Conservation (phyloP, 2,329 filamentous ascomycete genomes). For the Fusarium sp. region DNA sequence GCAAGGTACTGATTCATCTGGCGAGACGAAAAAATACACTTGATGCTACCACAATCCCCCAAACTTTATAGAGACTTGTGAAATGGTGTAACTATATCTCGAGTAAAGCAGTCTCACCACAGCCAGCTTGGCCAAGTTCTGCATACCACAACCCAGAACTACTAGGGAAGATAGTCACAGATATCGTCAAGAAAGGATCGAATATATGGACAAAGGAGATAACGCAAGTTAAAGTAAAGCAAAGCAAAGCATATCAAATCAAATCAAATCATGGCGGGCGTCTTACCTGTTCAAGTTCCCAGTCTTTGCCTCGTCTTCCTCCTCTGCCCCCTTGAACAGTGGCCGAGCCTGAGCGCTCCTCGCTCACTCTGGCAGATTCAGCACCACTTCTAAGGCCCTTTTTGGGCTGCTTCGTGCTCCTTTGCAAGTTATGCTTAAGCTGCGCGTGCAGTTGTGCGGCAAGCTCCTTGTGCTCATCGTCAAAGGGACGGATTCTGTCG, state of each 20-base stretch:
- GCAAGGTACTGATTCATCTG: neutral
- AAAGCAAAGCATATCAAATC: too few relatives aligned
- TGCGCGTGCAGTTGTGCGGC: constrained; percentile 78
- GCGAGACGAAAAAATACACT: neutral
- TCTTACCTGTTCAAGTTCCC: constrained; percentile 83
- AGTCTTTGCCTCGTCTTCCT: constrained; percentile 80
- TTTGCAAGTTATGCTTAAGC: constrained; percentile 68
- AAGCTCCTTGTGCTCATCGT: constrained; percentile 92
- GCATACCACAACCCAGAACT: constrained; percentile 18
- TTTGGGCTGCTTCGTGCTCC: constrained; percentile 65
- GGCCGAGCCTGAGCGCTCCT: constrained; percentile 73
- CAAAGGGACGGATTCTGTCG: constrained; percentile 93
- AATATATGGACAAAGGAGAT: neutral
- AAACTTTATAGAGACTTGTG: neutral
- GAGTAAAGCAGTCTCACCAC: constrained; percentile 1
- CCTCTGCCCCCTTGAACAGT: constrained; percentile 72
- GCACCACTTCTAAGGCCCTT: constrained; percentile 55
- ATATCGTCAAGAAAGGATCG: neutral
- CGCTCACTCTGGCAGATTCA: constrained; percentile 74
- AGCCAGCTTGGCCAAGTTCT: constrained; percentile 8
- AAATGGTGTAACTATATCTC: constrained; percentile 9
- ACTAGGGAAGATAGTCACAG: constrained; percentile 3
- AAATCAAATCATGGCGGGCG: constrained; percentile 10
- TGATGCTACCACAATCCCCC: neutral
- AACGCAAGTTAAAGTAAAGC: neutral